These are phyloP conservation scores for Termitomyces sp. DNA, from an alignment of 768 basidiomycete species.

Conservation along the genomic window DNA sequence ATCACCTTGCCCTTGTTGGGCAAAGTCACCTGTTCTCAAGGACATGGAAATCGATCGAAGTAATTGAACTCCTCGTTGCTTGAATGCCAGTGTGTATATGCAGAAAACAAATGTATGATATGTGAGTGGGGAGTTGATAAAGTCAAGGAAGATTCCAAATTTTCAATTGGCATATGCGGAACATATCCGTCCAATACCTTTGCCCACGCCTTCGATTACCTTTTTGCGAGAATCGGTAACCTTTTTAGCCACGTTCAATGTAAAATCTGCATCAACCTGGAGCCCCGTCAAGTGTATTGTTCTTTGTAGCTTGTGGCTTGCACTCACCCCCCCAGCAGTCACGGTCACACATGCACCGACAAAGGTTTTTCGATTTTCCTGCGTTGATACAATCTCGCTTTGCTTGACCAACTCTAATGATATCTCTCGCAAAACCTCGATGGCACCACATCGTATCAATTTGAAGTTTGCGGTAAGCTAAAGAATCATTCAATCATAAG, in stretches of 20 bases:
- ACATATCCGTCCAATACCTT: slow-evolving; percentile 41
- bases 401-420: slow-evolving; percentile 44
- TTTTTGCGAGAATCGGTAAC: slow-evolving; percentile 67
- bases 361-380: slow-evolving; percentile 47
- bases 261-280: slow-evolving; percentile 63
- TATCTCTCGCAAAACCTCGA: slow-evolving; percentile 50
- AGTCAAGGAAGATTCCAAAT: background rate
- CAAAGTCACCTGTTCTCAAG: no score
- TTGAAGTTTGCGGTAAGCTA: slow-evolving; percentile 70
- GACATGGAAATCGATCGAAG: background rate
- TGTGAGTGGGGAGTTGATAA: background rate
- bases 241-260: slow-evolving; percentile 55
- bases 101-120: background rate
- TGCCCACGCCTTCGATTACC: slow-evolving; percentile 64
- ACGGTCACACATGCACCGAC: slow-evolving; percentile 40
- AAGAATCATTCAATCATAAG: background rate
- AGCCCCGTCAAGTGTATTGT: slow-evolving; percentile 6
- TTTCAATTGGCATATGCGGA: slow-evolving; percentile 15
- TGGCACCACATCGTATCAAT: slow-evolving; percentile 47
- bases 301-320: background rate
- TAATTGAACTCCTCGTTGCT: background rate
- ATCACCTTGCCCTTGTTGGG: no score
- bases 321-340: slow-evolving; percentile 30
- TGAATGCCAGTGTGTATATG: background rate
- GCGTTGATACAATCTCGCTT: slow-evolving; percentile 45